phyloP scores from a whole-genome alignment of 2,329 filamentous ascomycete species.

The Apiospora aurea region DNA sequence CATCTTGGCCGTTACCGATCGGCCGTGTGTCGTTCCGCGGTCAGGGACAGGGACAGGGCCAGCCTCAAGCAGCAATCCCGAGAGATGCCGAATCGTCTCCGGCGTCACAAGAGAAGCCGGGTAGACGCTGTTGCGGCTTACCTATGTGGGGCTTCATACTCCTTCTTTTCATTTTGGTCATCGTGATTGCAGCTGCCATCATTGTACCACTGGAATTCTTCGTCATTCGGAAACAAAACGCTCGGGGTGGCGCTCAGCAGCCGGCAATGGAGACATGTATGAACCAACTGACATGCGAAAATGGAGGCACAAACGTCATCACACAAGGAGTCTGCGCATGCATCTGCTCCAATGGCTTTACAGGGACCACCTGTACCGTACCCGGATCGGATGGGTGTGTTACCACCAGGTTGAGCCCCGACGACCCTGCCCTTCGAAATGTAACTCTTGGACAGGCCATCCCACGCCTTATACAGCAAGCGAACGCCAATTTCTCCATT shows the following conservation, averaged over 20 bases:
- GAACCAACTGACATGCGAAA: conserved; percentile 70
- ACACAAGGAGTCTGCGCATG: conserved; percentile 77
- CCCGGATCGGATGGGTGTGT: conserved; percentile 59
- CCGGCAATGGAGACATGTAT: conserved; percentile 61
- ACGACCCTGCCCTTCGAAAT: conserved; percentile 57
- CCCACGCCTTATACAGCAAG: conserved; percentile 73
- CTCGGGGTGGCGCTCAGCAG: conserved; percentile 40
- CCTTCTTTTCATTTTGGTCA: conserved; percentile 67
- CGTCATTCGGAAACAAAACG: conserved; percentile 60
- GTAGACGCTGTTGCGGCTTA: conserved; percentile 81
- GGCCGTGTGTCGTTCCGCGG: conserved; percentile 29
- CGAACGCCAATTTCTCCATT: conserved; percentile 75
- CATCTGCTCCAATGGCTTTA: conserved; percentile 89
- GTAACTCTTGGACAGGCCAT: conserved; percentile 84
- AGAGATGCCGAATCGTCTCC: conserved; percentile 6
- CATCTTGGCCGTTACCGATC: conserved; percentile 58
- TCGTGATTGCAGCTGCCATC: conserved; percentile 81
- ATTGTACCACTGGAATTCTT: conserved; percentile 76
- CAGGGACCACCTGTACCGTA: conserved; percentile 60
- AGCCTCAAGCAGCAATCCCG: conserved; percentile 38
- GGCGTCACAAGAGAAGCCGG: conserved; percentile 26
- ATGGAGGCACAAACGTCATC: conserved; percentile 81
- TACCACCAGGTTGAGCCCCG: conserved; percentile 53
- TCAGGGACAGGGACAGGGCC: conserved; percentile 19
- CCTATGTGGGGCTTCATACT: conserved; percentile 80